These are phyloP conservation scores for Diaporthe aspalathi DNA, from an alignment of 2,329 filamentous ascomycete genomes.

Conservation along the genomic window DNA sequence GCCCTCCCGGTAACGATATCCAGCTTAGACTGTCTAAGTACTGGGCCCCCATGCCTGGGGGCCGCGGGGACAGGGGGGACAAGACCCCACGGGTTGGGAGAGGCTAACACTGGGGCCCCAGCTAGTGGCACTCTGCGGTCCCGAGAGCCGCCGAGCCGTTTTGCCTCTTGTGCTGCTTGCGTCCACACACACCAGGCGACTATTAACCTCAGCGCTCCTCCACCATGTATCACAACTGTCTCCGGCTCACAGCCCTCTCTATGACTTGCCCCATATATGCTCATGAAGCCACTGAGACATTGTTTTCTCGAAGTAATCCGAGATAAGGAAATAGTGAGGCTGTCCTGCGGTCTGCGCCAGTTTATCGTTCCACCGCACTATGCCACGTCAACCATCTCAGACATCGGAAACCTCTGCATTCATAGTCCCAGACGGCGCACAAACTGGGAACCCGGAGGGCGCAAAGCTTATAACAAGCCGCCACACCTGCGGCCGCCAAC, in stretches of 20 bases:
- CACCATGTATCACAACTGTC: background rate
- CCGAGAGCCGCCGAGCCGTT: constrained; percentile 34
- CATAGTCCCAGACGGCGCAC: background rate
- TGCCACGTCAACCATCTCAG: constrained; percentile 2
- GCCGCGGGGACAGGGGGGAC: constrained; percentile 27
- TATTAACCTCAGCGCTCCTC: too few relatives aligned
- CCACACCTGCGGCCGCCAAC: constrained; percentile 11
- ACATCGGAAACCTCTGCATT: background rate
- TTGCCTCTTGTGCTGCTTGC: background rate
- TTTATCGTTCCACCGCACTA: background rate
- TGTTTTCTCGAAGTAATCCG: background rate
- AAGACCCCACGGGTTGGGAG: constrained; percentile 29
- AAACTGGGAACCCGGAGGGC: background rate
- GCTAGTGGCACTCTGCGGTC: constrained; percentile 33
- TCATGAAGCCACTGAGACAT: background rate
- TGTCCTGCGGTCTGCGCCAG: background rate
- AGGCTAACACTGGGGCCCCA: constrained; percentile 6
- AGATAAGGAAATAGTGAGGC: background rate
- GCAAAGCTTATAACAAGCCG: background rate
- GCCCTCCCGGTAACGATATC: constrained; percentile 4
- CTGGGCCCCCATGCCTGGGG: constrained; percentile 17
- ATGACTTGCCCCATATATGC: too few relatives aligned
- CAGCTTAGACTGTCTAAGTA: constrained; percentile 32
- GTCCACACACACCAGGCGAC: background rate
- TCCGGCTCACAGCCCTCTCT: background rate